Percentiles rank a stretch among this genome's conserved stretches.
Evolutionary conservation across 2,329 filamentous ascomycete species (phyloP).

Genomic region (Epichloe coenophiala): DNA sequence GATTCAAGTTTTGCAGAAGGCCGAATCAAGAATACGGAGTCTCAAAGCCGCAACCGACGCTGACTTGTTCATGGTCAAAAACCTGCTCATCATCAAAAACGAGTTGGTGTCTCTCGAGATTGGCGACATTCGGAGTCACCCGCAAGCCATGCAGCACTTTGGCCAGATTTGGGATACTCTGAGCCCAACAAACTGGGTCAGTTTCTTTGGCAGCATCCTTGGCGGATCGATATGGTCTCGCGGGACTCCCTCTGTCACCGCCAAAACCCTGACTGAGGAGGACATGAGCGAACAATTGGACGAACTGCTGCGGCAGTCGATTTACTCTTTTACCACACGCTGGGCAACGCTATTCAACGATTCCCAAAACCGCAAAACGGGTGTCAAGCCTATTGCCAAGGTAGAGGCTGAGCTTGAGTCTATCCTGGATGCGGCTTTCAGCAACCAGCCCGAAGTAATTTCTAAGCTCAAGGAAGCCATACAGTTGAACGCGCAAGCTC

Average conservation of each 20-base stretch:
- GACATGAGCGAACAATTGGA: conserved; percentile 54
- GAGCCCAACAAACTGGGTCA: conserved; percentile 42
- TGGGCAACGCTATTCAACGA: conserved; percentile 41
- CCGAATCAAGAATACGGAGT: conserved; percentile 55
- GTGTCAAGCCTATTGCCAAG: conserved; percentile 35
- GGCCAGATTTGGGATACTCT: conserved; percentile 52
- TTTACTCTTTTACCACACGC: conserved; percentile 48
- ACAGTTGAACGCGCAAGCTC: conserved; percentile 39
- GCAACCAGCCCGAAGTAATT: conserved; percentile 44
- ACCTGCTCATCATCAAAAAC: conserved; percentile 88
- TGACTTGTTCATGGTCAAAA: conserved; percentile 87
- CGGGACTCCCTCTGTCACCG: conserved; percentile 21
- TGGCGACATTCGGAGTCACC: conserved; percentile 46
- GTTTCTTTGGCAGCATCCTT: conserved; percentile 45
- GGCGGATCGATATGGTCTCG: conserved; percentile 38
- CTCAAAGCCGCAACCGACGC: conserved; percentile 52
- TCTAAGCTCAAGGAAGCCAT: conserved; percentile 49
- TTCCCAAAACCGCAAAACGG: conserved; percentile 31
- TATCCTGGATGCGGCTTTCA: conserved; percentile 43
- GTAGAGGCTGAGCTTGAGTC: conserved; percentile 43
- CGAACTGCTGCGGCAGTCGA: conserved; percentile 46
- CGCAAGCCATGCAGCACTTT: conserved; percentile 43
- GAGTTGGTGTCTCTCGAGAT: conserved; percentile 95
- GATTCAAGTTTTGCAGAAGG: conserved; percentile 67
- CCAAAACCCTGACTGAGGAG: conserved; percentile 31